phyloP scores from a whole-genome alignment of 768 basidiomycete species.

The Russula emetica region DNA sequence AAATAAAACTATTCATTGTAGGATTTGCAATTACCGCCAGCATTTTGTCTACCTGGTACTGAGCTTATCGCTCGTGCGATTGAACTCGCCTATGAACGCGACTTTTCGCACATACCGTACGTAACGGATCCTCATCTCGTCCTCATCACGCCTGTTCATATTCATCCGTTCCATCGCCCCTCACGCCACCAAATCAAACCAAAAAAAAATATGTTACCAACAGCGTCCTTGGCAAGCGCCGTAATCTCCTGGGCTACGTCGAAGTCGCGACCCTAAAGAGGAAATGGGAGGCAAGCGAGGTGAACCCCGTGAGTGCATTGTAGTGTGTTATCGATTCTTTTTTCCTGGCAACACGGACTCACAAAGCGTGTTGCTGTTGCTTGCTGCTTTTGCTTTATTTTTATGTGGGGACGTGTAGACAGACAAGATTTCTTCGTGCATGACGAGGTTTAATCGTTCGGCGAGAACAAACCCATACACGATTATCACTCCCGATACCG shows the following conservation, averaged over 20 bases:
- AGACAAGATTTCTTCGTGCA: conserved; percentile 66
- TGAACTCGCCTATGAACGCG: conserved; percentile 87
- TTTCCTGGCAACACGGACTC: neutral
- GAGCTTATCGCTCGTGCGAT: conserved; percentile 74
- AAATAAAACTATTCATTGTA: conserved; percentile 30
- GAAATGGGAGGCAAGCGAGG: conserved; percentile 71
- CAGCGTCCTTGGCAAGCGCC: conserved; percentile 70
- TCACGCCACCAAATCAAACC: neutral
- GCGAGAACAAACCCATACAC: conserved; percentile 60
- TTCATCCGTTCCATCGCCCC: neutral
- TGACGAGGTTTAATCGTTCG: conserved; percentile 69
- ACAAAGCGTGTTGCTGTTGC: too few species aligned
- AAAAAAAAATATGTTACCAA: neutral
- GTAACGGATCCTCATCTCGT: conserved; percentile 25
- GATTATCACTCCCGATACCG: conserved; percentile 74
- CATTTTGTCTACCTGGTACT: conserved; percentile 70
- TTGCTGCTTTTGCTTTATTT: too few species aligned
- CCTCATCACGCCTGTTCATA: neutral
- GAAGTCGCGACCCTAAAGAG: conserved; percentile 71
- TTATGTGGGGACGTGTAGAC: conserved; percentile 38
- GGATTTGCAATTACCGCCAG: conserved; percentile 83
- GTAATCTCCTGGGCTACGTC: conserved; percentile 79
- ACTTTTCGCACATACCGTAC: conserved; percentile 92
- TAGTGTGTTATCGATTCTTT: too few species aligned
- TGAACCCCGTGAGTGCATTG: conserved; percentile 55